Percentiles rank a stretch among this genome's conserved stretches.
phyloP scores from a whole-genome alignment of 805 yeast species.

The Schizosaccharomyces japonicus region DNA sequence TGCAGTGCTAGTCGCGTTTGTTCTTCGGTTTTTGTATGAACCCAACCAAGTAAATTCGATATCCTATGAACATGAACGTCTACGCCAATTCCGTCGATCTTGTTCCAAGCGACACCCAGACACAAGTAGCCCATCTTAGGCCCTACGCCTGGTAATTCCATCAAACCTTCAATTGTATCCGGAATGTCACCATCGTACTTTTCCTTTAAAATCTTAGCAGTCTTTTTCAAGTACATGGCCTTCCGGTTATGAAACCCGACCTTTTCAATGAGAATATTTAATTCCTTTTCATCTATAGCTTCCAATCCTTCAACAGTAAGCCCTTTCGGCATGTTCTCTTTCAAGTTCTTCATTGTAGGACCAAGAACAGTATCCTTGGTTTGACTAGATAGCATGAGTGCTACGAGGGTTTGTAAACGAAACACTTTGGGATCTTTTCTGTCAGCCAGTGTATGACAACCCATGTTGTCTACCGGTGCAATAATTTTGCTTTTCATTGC shows the following conservation, averaged over 20 bases:
- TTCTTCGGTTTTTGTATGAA: constrained; percentile 31
- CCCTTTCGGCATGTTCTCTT: constrained; percentile 22
- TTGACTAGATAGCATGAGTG: constrained; percentile 71
- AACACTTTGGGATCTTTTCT: constrained; percentile 17
- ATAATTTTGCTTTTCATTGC: constrained; percentile 36
- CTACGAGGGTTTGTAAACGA: constrained; percentile 50
- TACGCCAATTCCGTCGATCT: constrained; percentile 61
- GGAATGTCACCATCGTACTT: constrained; percentile 50
- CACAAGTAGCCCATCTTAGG: constrained; percentile 79
- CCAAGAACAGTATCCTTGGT: constrained; percentile 72
- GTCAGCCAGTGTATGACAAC: constrained; percentile 39
- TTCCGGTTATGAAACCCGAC: constrained; percentile 75
- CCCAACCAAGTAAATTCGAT: constrained; percentile 1
- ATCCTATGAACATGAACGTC: constrained; percentile 69
- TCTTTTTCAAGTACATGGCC: constrained; percentile 38
- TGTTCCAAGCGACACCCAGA: constrained; percentile 58
- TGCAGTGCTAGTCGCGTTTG: constrained; percentile 42
- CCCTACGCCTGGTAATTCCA: constrained; percentile 68
- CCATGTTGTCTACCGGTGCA: constrained; percentile 73
- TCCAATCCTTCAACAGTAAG: constrained; percentile 14
- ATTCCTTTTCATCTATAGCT: constrained; percentile 21
- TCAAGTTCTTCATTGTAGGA: constrained; percentile 39
- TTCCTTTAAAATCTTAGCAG: constrained; percentile 29
- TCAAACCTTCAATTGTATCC: constrained; percentile 35
- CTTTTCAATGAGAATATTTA: constrained; percentile 42